phyloP scores from a whole-genome alignment of 331 rosid species.

The Rhamnella rubrinervis region DNA sequence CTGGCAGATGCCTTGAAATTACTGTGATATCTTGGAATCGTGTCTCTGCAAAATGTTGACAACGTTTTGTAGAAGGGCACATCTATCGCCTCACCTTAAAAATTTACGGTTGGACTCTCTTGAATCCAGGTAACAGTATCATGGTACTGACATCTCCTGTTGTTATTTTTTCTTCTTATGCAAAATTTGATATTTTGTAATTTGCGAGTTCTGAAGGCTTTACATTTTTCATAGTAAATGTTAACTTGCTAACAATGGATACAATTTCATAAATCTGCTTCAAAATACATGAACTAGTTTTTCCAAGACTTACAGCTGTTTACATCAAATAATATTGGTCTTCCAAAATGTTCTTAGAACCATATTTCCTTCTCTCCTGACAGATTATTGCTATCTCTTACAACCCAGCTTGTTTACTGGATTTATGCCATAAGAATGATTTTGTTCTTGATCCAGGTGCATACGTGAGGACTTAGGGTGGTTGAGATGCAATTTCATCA shows the following conservation, averaged over 20 bases:
- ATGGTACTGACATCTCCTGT: background rate
- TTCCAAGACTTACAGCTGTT: background rate
- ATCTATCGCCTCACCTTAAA: constrained; percentile 15
- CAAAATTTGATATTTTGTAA: background rate
- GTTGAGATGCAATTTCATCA: constrained; percentile 31
- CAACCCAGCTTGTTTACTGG: background rate
- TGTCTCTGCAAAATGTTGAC: constrained; percentile 32
- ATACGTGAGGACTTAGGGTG: constrained; percentile 29
- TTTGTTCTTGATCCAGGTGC: constrained; percentile 47
- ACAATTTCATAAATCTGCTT: no score
- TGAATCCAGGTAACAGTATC: constrained; percentile 23
- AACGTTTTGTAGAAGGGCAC: constrained; percentile 21
- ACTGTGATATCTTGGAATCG: background rate
- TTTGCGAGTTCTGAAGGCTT: background rate
- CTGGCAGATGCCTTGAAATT: constrained; percentile 1
- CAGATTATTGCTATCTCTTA: background rate
- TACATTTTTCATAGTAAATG: background rate
- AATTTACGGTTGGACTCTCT: constrained; percentile 7
- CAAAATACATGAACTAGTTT: background rate
- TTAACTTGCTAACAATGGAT: no score
- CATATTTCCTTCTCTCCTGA: background rate
- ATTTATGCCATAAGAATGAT: constrained; percentile 1
- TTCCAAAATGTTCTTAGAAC: background rate
- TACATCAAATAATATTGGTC: background rate
- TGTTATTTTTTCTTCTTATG: no score